These are phyloP conservation scores for Myxozyma mucilagina DNA, from an alignment of 805 yeast species.

Conservation along the genomic window DNA sequence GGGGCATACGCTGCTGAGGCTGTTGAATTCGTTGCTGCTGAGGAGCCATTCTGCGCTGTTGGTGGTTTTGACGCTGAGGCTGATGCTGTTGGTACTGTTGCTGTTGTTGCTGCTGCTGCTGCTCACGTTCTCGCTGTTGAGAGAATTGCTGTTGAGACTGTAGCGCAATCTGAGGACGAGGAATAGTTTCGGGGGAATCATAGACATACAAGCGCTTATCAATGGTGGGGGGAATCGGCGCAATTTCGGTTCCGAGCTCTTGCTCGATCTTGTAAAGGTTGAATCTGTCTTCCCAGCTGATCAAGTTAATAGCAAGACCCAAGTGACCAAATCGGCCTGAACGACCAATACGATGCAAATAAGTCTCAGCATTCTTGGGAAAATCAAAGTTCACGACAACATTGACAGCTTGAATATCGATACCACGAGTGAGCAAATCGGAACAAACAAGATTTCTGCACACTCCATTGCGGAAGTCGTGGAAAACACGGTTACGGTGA, in stretches of 20 bases:
- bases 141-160: slow-evolving; percentile 20
- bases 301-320: slow-evolving; percentile 94
- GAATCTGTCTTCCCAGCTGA: slow-evolving; percentile 95
- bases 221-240: slow-evolving; percentile 92
- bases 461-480: slow-evolving; percentile 96
- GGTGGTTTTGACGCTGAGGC: slow-evolving; percentile 17
- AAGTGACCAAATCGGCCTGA: slow-evolving; percentile 98
- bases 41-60: slow-evolving; percentile 6
- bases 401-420: slow-evolving; percentile 97
- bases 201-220: slow-evolving; percentile 81
- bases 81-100: slow-evolving; percentile 11
- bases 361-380: slow-evolving; percentile 97
- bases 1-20: slow-evolving; percentile 35
- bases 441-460: slow-evolving; percentile 97
- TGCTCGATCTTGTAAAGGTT: slow-evolving; percentile 93
- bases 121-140: slow-evolving; percentile 13
- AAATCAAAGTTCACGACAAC: slow-evolving; percentile 97
- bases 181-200: slow-evolving; percentile 31
- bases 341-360: slow-evolving; percentile 97
- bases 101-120: slow-evolving; percentile 20
- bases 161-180: slow-evolving; percentile 32
- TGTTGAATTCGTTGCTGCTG: slow-evolving; percentile 37
- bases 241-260: slow-evolving; percentile 95
- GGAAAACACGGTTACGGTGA: slow-evolving; percentile 96
- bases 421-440: slow-evolving; percentile 95